Conservation (phyloP, 768 basidiomycete species). For the Mycena rebaudengoi region DNA sequence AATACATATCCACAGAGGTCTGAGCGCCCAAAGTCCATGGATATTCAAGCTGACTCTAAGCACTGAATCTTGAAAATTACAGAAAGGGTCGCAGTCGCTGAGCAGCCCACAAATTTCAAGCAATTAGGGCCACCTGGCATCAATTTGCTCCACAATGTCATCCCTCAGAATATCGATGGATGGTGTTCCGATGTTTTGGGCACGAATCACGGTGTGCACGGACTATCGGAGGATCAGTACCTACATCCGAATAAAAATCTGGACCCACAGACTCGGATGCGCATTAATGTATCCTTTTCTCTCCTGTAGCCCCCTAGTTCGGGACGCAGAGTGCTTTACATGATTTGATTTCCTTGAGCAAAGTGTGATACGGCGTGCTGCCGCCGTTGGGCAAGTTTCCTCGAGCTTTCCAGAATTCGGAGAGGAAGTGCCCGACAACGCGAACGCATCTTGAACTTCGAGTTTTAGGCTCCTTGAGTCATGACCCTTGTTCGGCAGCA, state of each 20-base stretch:
- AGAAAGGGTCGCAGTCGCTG: too few relatives aligned
- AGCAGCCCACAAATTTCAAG: too few relatives aligned
- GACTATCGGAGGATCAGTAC: not conserved
- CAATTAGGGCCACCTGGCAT: too few relatives aligned
- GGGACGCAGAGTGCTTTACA: not conserved
- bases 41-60: too few relatives aligned
- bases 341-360: not conserved
- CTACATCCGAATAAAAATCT: not conserved
- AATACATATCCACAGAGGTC: too few relatives aligned
- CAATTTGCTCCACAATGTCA: not conserved
- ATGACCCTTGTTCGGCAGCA: too few relatives aligned
- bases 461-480: not conserved
- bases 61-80: too few relatives aligned
- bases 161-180: not conserved
- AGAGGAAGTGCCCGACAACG: constrained; percentile 10
- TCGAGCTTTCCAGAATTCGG: constrained; percentile 9
- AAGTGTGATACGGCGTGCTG: not conserved
- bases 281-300: constrained; percentile 4
- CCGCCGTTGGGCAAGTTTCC: not conserved
- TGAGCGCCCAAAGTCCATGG: too few relatives aligned
- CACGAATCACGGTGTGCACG: not conserved
- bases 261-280: not conserved
- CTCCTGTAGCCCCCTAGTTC: not conserved
- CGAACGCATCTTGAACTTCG: constrained; percentile 6
- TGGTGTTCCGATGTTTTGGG: not conserved